These are phyloP conservation scores for Zygnema circumcarinatum DNA, from an alignment of 139 green algal genomes.

Conservation along the genomic window DNA sequence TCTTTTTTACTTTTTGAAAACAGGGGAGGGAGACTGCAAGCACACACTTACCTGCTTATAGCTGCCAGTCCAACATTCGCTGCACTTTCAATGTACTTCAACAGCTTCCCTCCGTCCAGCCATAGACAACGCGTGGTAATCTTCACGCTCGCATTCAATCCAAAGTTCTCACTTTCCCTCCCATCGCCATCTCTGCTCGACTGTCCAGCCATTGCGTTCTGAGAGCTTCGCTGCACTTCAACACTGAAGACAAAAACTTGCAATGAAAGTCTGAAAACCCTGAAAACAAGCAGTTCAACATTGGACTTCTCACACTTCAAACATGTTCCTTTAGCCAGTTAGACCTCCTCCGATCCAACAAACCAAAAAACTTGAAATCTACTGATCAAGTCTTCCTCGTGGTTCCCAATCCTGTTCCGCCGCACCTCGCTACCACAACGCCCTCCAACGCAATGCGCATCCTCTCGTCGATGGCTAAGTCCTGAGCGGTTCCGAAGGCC, in stretches of 20 bases:
- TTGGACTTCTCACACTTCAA: too few species aligned
- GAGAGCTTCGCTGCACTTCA: conserved; percentile 6
- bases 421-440: conserved; percentile 82
- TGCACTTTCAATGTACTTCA: conserved; percentile 72
- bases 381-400: too few species aligned
- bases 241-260: background rate
- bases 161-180: too few species aligned
- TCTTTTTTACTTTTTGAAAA: too few species aligned
- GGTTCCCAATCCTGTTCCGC: too few species aligned
- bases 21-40: background rate
- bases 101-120: conserved; percentile 79
- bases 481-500: conserved; percentile 78
- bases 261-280: background rate
- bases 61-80: conserved; percentile 46
- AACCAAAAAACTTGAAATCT: too few species aligned
- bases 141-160: conserved; percentile 65
- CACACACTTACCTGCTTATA: background rate
- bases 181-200: background rate
- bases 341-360: too few species aligned
- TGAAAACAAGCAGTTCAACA: too few species aligned
- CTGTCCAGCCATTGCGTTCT: background rate
- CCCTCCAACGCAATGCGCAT: conserved; percentile 85
- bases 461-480: conserved; percentile 90
- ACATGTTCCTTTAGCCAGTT: too few species aligned
- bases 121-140: conserved; percentile 92